phyloP scores from a whole-genome alignment of 805 yeast species.

The Candida gorgasii region DNA sequence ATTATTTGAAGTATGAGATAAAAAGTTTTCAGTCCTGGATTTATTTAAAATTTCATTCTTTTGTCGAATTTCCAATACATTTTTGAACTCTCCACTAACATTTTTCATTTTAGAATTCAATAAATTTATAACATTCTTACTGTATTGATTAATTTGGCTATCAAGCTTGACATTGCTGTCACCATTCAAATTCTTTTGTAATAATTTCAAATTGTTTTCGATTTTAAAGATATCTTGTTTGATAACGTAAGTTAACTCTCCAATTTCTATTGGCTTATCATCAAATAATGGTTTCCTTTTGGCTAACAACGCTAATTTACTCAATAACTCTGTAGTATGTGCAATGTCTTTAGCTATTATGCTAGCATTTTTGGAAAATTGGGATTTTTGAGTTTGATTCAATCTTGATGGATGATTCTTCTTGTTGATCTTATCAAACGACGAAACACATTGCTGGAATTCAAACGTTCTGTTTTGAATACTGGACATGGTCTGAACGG shows the following conservation, averaged over 20 bases:
- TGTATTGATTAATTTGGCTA: slow-evolving; percentile 69
- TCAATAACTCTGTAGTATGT: slow-evolving; percentile 76
- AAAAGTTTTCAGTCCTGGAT: slow-evolving; percentile 79
- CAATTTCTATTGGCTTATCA: slow-evolving; percentile 91
- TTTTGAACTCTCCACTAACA: slow-evolving; percentile 87
- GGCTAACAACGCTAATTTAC: slow-evolving; percentile 81
- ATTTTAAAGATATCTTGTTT: slow-evolving; percentile 85
- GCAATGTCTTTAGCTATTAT: slow-evolving; percentile 86
- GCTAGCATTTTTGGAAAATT: slow-evolving; percentile 65
- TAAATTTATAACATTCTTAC: slow-evolving; percentile 82
- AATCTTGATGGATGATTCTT: slow-evolving; percentile 28
- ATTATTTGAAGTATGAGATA: slow-evolving; percentile 48
- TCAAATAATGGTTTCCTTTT: slow-evolving; percentile 89
- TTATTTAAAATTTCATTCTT: slow-evolving; percentile 77
- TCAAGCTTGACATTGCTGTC: slow-evolving; percentile 45
- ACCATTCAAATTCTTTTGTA: slow-evolving; percentile 55
- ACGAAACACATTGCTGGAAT: slow-evolving; percentile 86
- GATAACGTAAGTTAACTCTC: slow-evolving; percentile 83
- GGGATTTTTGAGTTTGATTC: slow-evolving; percentile 26
- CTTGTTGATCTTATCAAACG: slow-evolving; percentile 64
- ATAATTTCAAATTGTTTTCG: slow-evolving; percentile 64
- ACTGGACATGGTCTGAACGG: slow-evolving; percentile 2
- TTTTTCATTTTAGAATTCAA: slow-evolving; percentile 89
- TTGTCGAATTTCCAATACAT: slow-evolving; percentile 86
- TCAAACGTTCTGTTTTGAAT: slow-evolving; percentile 87